Conservation (phyloP, 2,329 filamentous ascomycete species). For the Teratosphaeriaceae sp. region DNA sequence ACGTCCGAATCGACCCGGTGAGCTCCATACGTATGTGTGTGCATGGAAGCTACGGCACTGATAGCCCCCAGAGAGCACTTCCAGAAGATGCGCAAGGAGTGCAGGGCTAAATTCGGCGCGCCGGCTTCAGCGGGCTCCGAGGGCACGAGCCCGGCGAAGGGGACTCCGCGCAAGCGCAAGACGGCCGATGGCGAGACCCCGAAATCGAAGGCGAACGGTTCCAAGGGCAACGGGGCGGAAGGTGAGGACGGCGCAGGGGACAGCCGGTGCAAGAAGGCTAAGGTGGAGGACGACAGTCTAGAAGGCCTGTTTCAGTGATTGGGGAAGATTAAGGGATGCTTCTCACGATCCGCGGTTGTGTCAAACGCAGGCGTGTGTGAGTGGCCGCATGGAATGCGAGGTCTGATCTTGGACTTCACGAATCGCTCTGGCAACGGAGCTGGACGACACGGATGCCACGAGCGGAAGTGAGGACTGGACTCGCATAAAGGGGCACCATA, state of each 20-base stretch:
- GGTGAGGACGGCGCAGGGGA: slow-evolving; percentile 9
- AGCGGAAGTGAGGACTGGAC: too few species aligned
- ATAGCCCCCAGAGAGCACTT: slow-evolving; percentile 15
- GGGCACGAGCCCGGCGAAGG: slow-evolving; percentile 10
- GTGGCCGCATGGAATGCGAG: too few species aligned
- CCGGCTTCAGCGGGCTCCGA: slow-evolving; percentile 9
- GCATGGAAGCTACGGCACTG: background rate
- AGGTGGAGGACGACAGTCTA: slow-evolving; percentile 3
- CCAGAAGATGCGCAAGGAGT: slow-evolving; percentile 20
- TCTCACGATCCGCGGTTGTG: background rate
- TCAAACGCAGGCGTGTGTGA: too few species aligned
- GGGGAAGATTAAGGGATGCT: slow-evolving; percentile 1
- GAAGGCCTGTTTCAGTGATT: background rate
- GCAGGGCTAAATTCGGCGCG: slow-evolving; percentile 16
- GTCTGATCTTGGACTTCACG: background rate
- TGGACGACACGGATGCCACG: too few species aligned
- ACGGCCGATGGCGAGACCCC: slow-evolving; percentile 11
- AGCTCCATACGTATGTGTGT: background rate
- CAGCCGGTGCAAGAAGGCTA: slow-evolving; percentile 10
- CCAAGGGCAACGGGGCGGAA: background rate
- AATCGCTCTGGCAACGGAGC: too few species aligned
- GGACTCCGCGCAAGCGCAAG: slow-evolving; percentile 17
- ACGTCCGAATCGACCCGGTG: slow-evolving; percentile 15
- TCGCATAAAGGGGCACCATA: too few species aligned
- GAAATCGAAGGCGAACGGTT: slow-evolving; percentile 14